Conservation (phyloP, 257 asterid species). For the Fraxinus cuspidata region DNA sequence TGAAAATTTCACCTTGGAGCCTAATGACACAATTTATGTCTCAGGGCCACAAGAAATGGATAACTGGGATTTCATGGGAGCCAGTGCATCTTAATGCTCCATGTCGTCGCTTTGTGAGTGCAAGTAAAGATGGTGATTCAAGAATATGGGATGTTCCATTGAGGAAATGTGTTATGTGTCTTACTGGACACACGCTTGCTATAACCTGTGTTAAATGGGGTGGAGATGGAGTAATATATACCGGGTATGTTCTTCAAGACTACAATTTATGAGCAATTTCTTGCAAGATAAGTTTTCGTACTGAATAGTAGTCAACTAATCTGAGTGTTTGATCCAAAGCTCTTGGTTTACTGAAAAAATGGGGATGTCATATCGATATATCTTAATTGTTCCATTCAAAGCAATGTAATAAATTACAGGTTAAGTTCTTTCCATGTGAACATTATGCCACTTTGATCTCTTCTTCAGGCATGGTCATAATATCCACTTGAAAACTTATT, state of each 20-base stretch:
- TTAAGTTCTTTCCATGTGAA: too few relatives aligned
- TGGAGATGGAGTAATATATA: conserved; percentile 91
- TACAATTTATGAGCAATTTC: conserved; percentile 1
- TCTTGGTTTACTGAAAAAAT: conserved; percentile 2
- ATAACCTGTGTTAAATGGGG: conserved; percentile 98
- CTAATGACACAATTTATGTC: conserved; percentile 26
- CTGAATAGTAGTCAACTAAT: conserved; percentile 9
- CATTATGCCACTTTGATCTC: too few relatives aligned
- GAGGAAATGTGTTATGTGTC: conserved; percentile 69
- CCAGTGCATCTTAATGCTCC: conserved; percentile 92
- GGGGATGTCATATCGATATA: neutral
- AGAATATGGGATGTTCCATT: conserved; percentile 88
- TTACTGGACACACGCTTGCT: conserved; percentile 91
- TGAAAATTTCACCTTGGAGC: conserved; percentile 9
- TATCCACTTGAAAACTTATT: neutral
- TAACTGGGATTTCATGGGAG: conserved; percentile 98
- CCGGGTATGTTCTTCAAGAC: conserved; percentile 62
- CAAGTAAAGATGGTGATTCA: conserved; percentile 99
- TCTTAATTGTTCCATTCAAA: conserved; percentile 7
- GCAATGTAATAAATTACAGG: too few relatives aligned
- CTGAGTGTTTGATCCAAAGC: conserved; percentile 7
- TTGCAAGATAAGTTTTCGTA: conserved; percentile 4
- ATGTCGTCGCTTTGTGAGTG: conserved; percentile 88
- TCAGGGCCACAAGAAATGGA: conserved; percentile 99
- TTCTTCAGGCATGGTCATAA: too few relatives aligned